Percentiles rank a stretch among this genome's conserved stretches.
Evolutionary conservation across 139 green algal species (phyloP).

Genomic region (Micractinium sp.): DNA sequence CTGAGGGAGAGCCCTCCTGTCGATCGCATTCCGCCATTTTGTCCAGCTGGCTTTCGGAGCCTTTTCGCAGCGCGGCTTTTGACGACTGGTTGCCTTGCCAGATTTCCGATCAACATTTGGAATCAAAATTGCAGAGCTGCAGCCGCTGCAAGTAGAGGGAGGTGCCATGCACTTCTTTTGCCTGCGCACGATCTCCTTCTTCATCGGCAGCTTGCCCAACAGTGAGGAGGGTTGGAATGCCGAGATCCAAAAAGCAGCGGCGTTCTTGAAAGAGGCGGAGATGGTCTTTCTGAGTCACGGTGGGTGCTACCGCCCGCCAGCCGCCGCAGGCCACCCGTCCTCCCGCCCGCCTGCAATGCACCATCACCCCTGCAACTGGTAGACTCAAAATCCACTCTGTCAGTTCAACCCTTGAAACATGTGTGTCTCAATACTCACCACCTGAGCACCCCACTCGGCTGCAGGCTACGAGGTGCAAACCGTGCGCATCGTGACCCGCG

Average conservation of each 20-base stretch:
- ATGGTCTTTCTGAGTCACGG: slow-evolving; percentile 4
- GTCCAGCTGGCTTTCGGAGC: neutral
- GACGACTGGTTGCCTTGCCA: neutral
- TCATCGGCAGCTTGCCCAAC: neutral
- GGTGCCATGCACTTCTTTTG: neutral
- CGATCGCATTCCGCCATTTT: too few species aligned
- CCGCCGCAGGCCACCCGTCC: neutral
- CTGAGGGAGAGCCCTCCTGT: too few species aligned
- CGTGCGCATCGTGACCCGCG: slow-evolving; percentile 45
- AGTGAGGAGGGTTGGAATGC: neutral
- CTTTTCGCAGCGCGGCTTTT: neutral
- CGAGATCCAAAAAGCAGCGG: slow-evolving; percentile 12
- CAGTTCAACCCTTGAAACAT: too few species aligned
- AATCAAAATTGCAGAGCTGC: neutral
- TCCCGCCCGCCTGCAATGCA: too few species aligned
- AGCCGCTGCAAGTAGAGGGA: neutral
- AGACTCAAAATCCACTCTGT: too few species aligned
- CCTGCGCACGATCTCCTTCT: slow-evolving; percentile 43
- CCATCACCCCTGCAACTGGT: too few species aligned
- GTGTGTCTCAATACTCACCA: too few species aligned
- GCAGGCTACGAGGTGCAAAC: slow-evolving; percentile 64
- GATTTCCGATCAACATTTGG: neutral
- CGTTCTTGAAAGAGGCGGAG: slow-evolving; percentile 34
- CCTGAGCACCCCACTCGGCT: neutral
- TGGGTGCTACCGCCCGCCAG: neutral